Evolutionary conservation across 768 basidiomycete genomes (phyloP).

Genomic region (Hortiboletus campestris): DNA sequence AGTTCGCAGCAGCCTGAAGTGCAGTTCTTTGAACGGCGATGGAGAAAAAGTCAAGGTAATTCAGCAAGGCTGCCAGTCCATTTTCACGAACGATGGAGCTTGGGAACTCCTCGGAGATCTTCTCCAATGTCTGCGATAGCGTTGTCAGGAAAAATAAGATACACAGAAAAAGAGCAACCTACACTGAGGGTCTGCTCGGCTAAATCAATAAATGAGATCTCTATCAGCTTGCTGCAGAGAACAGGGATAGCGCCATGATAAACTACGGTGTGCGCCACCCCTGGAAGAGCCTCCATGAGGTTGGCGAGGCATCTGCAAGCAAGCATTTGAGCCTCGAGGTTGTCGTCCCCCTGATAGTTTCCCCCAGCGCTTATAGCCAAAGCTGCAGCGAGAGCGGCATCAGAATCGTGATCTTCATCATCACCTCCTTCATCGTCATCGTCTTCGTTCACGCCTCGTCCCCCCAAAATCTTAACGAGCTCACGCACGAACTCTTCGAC

Average conservation of each 20-base stretch:
- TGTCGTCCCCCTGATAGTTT: slow-evolving; percentile 76
- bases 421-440: slow-evolving; percentile 73
- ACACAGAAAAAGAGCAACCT: slow-evolving; percentile 37
- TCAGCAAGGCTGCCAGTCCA: slow-evolving; percentile 87
- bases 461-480: slow-evolving; percentile 86
- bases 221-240: slow-evolving; percentile 93
- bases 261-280: slow-evolving; percentile 95
- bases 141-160: slow-evolving; percentile 10
- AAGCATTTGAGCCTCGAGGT: slow-evolving; percentile 90
- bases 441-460: slow-evolving; percentile 66
- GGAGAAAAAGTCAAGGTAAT: slow-evolving; percentile 97
- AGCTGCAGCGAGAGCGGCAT: slow-evolving; percentile 85
- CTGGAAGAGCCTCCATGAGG: slow-evolving; percentile 98
- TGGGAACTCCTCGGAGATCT: slow-evolving; percentile 97
- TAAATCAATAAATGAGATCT: slow-evolving; percentile 97
- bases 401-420: slow-evolving; percentile 69
- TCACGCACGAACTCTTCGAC: slow-evolving; percentile 91
- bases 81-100: slow-evolving; percentile 95
- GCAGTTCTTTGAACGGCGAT: slow-evolving; percentile 97
- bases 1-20: slow-evolving; percentile 93
- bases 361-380: slow-evolving; percentile 76
- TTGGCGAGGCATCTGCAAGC: slow-evolving; percentile 97
- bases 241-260: slow-evolving; percentile 98
- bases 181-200: slow-evolving; percentile 98
- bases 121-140: slow-evolving; percentile 81